Evolutionary conservation across 2,329 filamentous ascomycete species (phyloP).

Genomic region (Tolypocladium capitatum): DNA sequence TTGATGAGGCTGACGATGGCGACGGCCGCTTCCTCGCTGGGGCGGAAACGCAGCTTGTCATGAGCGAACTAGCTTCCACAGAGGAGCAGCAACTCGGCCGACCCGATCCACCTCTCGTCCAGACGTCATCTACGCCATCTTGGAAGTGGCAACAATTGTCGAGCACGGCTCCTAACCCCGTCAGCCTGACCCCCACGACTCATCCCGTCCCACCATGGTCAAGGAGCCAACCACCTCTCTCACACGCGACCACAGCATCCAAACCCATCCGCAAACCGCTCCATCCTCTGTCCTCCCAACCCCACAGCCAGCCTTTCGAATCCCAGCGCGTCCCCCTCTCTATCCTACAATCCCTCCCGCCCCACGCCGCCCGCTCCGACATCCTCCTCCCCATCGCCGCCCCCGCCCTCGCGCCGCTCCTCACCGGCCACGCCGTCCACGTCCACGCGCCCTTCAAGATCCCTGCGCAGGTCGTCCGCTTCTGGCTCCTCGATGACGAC

Average conservation of each 20-base stretch:
- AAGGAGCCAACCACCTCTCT: conserved; percentile 4
- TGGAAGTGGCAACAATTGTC: neutral
- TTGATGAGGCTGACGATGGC: conserved; percentile 8
- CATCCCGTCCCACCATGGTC: conserved; percentile 6
- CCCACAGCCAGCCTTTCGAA: conserved; percentile 20
- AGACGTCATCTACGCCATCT: neutral
- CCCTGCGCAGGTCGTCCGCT: conserved; percentile 38
- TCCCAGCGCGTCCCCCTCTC: conserved; percentile 38
- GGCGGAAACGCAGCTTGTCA: conserved; percentile 20
- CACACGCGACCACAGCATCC: neutral
- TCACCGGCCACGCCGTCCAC: conserved; percentile 36
- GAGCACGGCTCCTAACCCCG: neutral
- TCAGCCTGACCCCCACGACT: conserved; percentile 5
- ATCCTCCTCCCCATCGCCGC: conserved; percentile 38
- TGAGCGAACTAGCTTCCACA: conserved; percentile 18
- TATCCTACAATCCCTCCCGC: conserved; percentile 32
- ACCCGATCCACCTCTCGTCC: conserved; percentile 2
- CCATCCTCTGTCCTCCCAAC: conserved; percentile 7
- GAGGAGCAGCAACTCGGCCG: conserved; percentile 7
- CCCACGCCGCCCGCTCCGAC: conserved; percentile 37
- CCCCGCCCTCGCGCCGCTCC: conserved; percentile 33
- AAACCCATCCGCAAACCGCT: conserved; percentile 15
- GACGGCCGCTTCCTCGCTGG: conserved; percentile 14
- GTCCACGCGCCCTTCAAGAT: conserved; percentile 44
- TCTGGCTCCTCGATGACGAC: conserved; percentile 49